Evolutionary conservation across 345 rosid species (phyloP).

Genomic region (Mangifera indica): DNA sequence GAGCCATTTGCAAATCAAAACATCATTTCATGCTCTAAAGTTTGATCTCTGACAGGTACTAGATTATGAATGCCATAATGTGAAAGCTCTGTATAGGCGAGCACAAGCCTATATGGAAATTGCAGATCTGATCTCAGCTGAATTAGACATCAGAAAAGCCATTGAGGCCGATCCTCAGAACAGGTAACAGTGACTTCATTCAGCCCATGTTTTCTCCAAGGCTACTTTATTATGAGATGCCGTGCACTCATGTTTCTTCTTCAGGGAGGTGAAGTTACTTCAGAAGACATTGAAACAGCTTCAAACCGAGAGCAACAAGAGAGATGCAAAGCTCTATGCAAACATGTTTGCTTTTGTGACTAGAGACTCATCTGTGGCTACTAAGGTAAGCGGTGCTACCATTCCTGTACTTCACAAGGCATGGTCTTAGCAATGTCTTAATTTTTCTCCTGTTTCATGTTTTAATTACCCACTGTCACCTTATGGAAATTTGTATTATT

Average conservation of each 20-base stretch:
- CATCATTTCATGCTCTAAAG: constrained; percentile 8
- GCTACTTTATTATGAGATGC: no score
- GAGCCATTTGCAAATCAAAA: background rate
- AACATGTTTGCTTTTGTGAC: constrained; percentile 47
- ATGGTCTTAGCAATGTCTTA: background rate
- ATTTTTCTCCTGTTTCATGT: no score
- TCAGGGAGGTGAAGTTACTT: no score
- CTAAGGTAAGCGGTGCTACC: constrained; percentile 34
- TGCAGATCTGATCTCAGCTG: constrained; percentile 45
- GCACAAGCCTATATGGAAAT: constrained; percentile 57
- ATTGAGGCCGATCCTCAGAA: constrained; percentile 51
- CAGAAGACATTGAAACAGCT: constrained; percentile 44
- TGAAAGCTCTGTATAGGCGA: constrained; percentile 61
- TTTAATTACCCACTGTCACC: no score
- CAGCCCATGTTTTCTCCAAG: no score
- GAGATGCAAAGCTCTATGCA: constrained; percentile 48
- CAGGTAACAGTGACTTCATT: constrained; percentile 31
- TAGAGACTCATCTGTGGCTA: constrained; percentile 21
- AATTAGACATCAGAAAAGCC: constrained; percentile 54
- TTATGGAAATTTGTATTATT: no score
- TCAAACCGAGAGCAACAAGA: constrained; percentile 49
- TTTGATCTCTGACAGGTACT: constrained; percentile 40
- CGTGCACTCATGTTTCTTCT: no score
- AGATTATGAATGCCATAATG: constrained; percentile 45
- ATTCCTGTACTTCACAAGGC: background rate